Evolutionary conservation across 176 grass and related monocot genomes (phyloP), one percentile per base, ranked within the genome.

Genomic region (Metroxylon sagu): DNA sequence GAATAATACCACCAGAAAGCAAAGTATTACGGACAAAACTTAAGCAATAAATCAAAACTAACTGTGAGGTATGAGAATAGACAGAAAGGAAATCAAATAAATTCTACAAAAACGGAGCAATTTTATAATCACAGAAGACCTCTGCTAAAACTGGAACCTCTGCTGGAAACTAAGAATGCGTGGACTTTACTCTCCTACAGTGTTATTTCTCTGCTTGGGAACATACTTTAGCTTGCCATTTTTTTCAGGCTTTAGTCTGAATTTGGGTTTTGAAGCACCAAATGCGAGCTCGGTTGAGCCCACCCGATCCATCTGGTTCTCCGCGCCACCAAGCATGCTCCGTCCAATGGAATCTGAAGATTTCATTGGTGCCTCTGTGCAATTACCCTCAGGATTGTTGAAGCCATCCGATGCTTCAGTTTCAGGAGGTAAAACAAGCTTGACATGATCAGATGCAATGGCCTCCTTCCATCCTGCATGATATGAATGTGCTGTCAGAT

Each of bases 381-480:
- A 48, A 26, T 17, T 18, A 18, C 4, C 14, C 53, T 30, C n/a
- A 25, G 16, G 54, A 18, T 53, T 52, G 28, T 67, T 18, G 1
- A 30, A 35, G 29, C 18, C 19, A 16, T 57, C 49, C 3, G 0
- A 23, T 25, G 29, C 71, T 67, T 77, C 82, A 54, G 50, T 77
- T 72, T 84, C 74, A 55, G 77, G 54, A 29, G 69, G 56, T 50
- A 88, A 60, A 75, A 79, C 68, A 53, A 95, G 78, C 65, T 72
- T 76, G 21, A 95, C 84, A 55, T 95, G 89, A 49, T 95, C 83
- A 1, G 75, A 65, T 0, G 72, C 68, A 61, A 85, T 76, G 31
- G 81, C 81, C 10, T 84, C 81, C 65, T 81, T 82, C 89, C 89
- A 95, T 70, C 89, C 89, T 95, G 64, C 57, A 78, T 53, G 59